A percentile compares a stretch with the other conserved stretches of the same genome.
phyloP scores from a whole-genome alignment of 768 basidiomycete species.

The Coprinopsis marcescibilis region DNA sequence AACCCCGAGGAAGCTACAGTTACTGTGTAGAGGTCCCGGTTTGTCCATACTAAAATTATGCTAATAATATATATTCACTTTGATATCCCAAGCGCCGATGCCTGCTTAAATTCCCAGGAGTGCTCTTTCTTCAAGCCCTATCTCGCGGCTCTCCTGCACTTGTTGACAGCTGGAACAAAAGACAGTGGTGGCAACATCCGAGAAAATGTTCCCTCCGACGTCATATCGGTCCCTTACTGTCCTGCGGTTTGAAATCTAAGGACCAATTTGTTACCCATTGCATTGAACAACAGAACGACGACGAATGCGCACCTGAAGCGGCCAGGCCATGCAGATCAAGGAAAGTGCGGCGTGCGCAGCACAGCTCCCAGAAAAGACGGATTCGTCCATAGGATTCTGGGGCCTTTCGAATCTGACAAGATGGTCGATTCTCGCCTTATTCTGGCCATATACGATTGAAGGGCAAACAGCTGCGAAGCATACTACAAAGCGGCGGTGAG shows the following conservation, averaged over 20 bases:
- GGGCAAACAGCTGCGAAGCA: conserved; percentile 16
- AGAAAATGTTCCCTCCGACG: conserved; percentile 26
- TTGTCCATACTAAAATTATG: conserved; percentile 1
- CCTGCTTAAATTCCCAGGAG: conserved; percentile 3
- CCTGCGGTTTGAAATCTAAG: conserved; percentile 12
- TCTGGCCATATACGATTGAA: conserved; percentile 15
- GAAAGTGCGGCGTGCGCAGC: conserved; percentile 14
- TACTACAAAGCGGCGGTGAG: conserved; percentile 1
- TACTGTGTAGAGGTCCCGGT: not conserved
- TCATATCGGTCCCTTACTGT: conserved; percentile 24
- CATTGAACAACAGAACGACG: not conserved
- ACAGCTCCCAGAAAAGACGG: conserved; percentile 13
- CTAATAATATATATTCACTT: conserved; percentile 1
- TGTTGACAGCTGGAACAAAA: conserved; percentile 37
- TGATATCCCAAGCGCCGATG: not conserved
- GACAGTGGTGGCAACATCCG: conserved; percentile 27
- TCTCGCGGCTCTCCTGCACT: conserved; percentile 34
- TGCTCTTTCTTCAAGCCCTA: conserved; percentile 33
- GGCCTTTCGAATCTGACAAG: conserved; percentile 11
- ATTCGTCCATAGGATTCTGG: conserved; percentile 7
- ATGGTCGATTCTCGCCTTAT: conserved; percentile 16
- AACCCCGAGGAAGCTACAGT: not conserved
- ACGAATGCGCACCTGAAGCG: conserved; percentile 13
- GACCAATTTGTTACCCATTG: not conserved
- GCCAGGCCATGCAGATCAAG: conserved; percentile 18